These are phyloP conservation scores for Annulohypoxylon stygium DNA, from an alignment of 495 filamentous ascomycete genomes.

Conservation along the genomic window DNA sequence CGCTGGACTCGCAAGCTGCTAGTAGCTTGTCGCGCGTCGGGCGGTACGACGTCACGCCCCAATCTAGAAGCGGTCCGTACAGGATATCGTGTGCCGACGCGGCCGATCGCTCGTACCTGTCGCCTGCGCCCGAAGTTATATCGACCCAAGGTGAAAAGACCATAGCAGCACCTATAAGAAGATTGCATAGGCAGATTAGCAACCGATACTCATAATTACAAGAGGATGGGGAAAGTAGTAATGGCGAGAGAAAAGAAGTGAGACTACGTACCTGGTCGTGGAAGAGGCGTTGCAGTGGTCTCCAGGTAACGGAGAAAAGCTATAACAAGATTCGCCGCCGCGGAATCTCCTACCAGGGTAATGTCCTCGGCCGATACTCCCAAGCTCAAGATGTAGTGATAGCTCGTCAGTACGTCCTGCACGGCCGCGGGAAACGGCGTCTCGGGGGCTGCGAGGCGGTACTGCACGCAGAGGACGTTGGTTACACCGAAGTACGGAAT, in stretches of 20 bases:
- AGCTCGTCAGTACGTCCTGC: constrained; percentile 39
- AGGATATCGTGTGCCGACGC: constrained; percentile 22
- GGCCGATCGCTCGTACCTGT: constrained; percentile 7
- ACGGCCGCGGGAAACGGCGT: constrained; percentile 37
- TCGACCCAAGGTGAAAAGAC: constrained; percentile 46
- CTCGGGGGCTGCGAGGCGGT: constrained; percentile 12
- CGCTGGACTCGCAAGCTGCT: neutral
- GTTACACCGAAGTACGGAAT: constrained; percentile 1
- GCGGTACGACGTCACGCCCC: constrained; percentile 35
- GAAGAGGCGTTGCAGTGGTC: neutral
- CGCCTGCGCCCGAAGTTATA: constrained; percentile 16
- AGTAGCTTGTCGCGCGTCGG: constrained; percentile 6
- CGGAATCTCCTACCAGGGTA: constrained; percentile 39
- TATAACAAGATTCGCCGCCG: constrained; percentile 34
- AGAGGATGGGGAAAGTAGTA: neutral
- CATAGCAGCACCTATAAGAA: constrained; percentile 15
- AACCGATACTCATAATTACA: neutral
- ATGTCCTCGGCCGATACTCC: constrained; percentile 29
- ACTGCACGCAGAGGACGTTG: constrained; percentile 29
- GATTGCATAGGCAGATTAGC: neutral
- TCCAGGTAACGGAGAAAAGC: constrained; percentile 37
- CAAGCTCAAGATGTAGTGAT: constrained; percentile 22
- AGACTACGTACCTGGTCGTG: constrained; percentile 16
- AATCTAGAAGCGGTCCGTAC: constrained; percentile 27
- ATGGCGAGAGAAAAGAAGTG: neutral